Base-by-base conservation (phyloP, 345 rosid species). In the Aquilaria sinensis region DNA sequence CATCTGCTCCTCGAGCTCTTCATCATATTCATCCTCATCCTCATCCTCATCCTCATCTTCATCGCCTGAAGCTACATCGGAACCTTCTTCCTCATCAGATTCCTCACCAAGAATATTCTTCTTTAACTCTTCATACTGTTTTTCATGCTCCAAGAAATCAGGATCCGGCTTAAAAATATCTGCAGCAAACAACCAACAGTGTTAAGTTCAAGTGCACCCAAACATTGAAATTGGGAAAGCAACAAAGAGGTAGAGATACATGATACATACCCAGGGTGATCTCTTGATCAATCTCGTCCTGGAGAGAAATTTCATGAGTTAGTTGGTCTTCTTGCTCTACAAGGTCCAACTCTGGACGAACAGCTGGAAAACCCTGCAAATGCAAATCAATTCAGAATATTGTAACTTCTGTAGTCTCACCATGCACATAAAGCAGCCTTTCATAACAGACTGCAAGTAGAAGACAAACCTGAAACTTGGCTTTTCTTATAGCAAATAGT, bases 271-370 rank as follows among this genome's bases (percentile, higher is more conserved):
- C 96, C 33, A 93, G 94, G 56, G 85, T 54, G 51, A 81, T 82
- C 75, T 88, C 98, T 11, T 87, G 85, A 70, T 85, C 80, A 51
- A 86, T 77, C 30, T 83, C 83, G 23, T 90, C 82, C 66, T 85
- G 74, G 53, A 90, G 87, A n/a, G 97, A 93, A 63, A 93, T 71
- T 73, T 90, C 96, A 58, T 93, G 97, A 2, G 97, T 83, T 62
- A 88, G 67, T 12, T 93, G 94, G 56, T 93, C 97, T 72, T 93
- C 95, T 52, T 63, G 81, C 62, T 83, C 98, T 53, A 93, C 97
- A 56, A 93, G 95, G 71, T 93, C 97, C 65, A 93, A 64, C 62
- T 93, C 96, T 29, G 96, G 95, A 64, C 90, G 95, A 84, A 89
- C 97, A 41, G 98, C 96, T 0, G 98, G 97, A 67, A 85, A 81